Base-by-base conservation (phyloP, 345 rosid species). In the Arabidopsis thaliana region DNA sequence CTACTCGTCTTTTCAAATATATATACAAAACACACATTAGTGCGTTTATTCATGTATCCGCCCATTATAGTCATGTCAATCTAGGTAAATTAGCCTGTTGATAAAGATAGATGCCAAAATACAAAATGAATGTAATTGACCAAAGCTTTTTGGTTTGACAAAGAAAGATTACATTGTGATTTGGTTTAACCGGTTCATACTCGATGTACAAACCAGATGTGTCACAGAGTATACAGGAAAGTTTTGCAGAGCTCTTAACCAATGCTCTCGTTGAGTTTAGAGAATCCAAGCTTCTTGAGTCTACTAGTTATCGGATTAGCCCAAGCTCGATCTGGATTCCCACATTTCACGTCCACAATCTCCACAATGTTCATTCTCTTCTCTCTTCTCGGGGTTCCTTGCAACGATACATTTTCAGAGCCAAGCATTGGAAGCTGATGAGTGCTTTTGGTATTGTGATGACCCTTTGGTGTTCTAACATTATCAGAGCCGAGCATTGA, bases 201-300 rank as follows among this genome's bases (percentile, higher is more conserved):
- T 52, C 38, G 38, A 45, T 33, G 13, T 33, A 73, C 59, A 67
- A 63, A 69, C 41, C 59, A 45, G 52, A 56, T 55, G 6, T 64
- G 56, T 9, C 13, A 36, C 9, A 70, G 34, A 37, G 65, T 76
- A 5, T 5, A 10, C 24, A 12, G 12, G 38, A 28, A 46, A 23
- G 23, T 34, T 8, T 34, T 69, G 37, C 41, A 32, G 34, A 40
- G 67, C 42, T 22, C 24, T 78, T 89, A 95, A 82, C 79, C 46
- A 69, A 85, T 77, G 79, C 90, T 90, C 69, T 92, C 89, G 1
- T 87, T 85, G 63, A 95, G 92, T 82, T 90, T 95, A 30, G 99
- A 92, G 87, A 92, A 95, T 60, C 97, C 87, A 62, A 92, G 97
- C 84, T 95, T 95, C 87, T 84, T 95, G 79, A 95, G 93, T 70